These are phyloP conservation scores for Leishmania lainsoni DNA, from an alignment of 208 protist species.

Conservation along the genomic window DNA sequence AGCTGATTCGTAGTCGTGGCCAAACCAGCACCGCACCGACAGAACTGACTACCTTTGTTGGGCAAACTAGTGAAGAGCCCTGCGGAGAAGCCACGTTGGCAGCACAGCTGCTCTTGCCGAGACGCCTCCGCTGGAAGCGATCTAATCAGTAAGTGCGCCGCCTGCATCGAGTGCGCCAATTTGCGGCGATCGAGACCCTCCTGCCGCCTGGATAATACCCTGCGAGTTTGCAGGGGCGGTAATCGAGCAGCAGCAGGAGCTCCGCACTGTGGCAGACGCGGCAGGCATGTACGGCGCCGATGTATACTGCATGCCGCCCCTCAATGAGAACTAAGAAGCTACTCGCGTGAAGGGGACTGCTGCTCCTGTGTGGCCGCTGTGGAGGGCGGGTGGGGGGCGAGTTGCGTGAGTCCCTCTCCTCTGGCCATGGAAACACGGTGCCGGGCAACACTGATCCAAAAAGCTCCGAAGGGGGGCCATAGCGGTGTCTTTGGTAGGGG, in stretches of 20 bases:
- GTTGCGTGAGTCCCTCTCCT: background rate
- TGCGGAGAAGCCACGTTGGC: too few relatives aligned
- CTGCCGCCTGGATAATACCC: background rate
- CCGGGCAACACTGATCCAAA: background rate
- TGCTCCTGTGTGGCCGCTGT: background rate
- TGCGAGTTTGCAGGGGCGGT: background rate
- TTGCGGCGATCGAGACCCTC: background rate
- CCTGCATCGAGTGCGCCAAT: background rate
- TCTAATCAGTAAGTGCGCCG: background rate
- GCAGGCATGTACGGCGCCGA: background rate
- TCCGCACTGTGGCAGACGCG: background rate
- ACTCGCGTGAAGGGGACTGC: background rate
- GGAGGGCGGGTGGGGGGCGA: background rate
- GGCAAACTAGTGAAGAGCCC: too few relatives aligned
- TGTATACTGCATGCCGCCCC: background rate
- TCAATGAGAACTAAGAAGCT: background rate
- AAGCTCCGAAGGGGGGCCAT: too few relatives aligned
- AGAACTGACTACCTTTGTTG: too few relatives aligned
- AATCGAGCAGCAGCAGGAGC: background rate
- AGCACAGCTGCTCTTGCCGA: too few relatives aligned
- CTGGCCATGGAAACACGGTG: background rate
- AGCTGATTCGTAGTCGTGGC: too few relatives aligned
- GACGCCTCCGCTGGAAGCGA: background rate
- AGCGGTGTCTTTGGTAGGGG: too few relatives aligned
- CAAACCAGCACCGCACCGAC: too few relatives aligned